Evolutionary conservation across 2,329 filamentous ascomycete genomes (phyloP), one percentile per base, ranked within the genome.

Genomic region (Fusarium sororula): DNA sequence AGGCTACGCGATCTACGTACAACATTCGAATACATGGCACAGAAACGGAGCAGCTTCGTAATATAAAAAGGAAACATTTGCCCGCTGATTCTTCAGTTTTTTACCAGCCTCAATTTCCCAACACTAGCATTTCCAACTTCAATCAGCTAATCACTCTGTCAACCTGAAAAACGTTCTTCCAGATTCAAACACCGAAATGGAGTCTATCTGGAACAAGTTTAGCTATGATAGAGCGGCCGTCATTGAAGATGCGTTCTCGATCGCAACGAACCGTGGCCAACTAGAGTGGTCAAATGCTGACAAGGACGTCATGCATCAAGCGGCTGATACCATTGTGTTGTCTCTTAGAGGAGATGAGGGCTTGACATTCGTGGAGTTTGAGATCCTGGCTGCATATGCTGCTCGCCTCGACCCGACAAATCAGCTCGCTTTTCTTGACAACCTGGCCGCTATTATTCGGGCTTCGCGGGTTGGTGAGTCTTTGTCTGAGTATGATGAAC

Each of bases 171-270:
- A 8, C n/a, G 30, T 20, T 24, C 11, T 24, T 24, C 22, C 8
- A 7, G 8, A 2, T 18, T 24, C 12, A 14, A 20, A 37, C 30
- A 7, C 3, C n/a, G 7, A 35, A 35, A 53, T 53, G 50, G 50
- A 53, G 32, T 53, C 13, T 37, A 37, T 55, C 6, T 55, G 14
- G 14, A 28, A 41, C 15, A 55, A 55, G 35, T 55, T 18, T n/a
- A n/a, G 6, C 37, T 2, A 18, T 3, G 35, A 41, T 7, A 22
- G 24, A 39, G 14, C 26, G 14, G 8, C n/a, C 10, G 6, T 50
- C n/a, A 39, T 68, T 17, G 28, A 30, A 8, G 48, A 47, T 22
- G 64, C 48, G 13, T 67, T 50, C 20, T 28, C 18, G 7, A 50
- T 54, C 9, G 9, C 28, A 18, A 38, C 1, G 20, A 17, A 35